Evolutionary conservation across 2,329 filamentous ascomycete species (phyloP), one percentile per base, ranked within the genome.

Genomic region (Chrysoporthe austroafricana): DNA sequence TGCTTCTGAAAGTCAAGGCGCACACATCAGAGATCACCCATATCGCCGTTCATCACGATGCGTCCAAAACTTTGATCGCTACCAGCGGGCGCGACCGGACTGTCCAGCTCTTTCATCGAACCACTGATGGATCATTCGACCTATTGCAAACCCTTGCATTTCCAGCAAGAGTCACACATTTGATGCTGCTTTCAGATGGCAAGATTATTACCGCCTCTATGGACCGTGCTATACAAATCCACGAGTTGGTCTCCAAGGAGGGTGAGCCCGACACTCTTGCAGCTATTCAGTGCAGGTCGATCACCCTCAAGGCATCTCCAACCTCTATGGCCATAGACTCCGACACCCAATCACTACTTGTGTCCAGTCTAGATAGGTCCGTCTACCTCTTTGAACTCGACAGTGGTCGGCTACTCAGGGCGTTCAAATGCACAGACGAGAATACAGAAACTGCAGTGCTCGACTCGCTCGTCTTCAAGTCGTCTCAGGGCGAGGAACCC

Each of bases 61-160:
- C 85, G 0, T 82, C 85, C 1, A 84, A 81, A 59, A 85, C 88
- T 46, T 82, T 97, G 58, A 84, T 98, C 72, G 95, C 92, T 21
- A 94, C 90, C 13, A 94, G 91, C 75, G 92, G 93, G 46, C 87
- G 96, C 71, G 96, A 99, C 78, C 90, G 96, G 62, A 97, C 91
- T n/a, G 88, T 95, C 0, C 96, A 99, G 77, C 81, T 99, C n/a
- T 98, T 97, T 76, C 84, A 87, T 69, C 83, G 84, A 36, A 83
- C 84, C 34, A 79, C 80, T 1, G 82, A 79, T 14, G 85, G 88
- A 2, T 79, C 79, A 2, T 91, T 96, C 77, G 87, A 91, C 67
- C 86, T 97, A 67, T 87, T 97, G 63, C 96, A 99, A 77, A 99
- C 96, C 0, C 86, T 98, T 66, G 95, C 99, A 73, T 97, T 98